phyloP scores from a whole-genome alignment of 805 yeast genomes.

The Metschnikowia lachancei region DNA sequence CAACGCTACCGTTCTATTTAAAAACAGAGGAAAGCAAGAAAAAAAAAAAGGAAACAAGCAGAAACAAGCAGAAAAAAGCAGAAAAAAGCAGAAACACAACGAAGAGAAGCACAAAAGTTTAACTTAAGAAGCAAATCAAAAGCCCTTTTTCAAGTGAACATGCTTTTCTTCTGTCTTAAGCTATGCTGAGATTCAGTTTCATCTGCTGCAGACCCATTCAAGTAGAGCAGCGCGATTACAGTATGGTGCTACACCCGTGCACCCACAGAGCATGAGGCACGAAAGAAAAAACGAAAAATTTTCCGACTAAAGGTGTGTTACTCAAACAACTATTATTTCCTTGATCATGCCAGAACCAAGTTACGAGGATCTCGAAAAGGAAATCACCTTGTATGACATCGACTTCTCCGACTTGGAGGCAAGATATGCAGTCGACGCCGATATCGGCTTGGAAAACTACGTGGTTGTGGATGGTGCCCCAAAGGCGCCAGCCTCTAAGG shows the following conservation, averaged over 20 bases:
- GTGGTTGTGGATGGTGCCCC: constrained; percentile 95
- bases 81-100: too few relatives aligned
- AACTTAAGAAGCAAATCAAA: too few relatives aligned
- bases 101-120: too few relatives aligned
- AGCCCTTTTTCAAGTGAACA: too few relatives aligned
- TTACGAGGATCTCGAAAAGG: constrained; percentile 37
- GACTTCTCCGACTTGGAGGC: constrained; percentile 85
- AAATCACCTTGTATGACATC: constrained; percentile 48
- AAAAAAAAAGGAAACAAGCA: too few relatives aligned
- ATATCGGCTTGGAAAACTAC: constrained; percentile 65
- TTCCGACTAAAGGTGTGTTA: constrained; percentile 4
- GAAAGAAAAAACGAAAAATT: constrained; percentile 14
- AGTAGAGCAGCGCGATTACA: too few relatives aligned
- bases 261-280: constrained; percentile 10
- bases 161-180: too few relatives aligned
- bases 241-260: constrained; percentile 7
- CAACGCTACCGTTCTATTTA: too few relatives aligned
- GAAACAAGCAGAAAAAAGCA: too few relatives aligned
- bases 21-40: too few relatives aligned
- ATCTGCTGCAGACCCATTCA: too few relatives aligned
- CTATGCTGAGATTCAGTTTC: too few relatives aligned
- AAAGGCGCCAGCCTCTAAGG: constrained; percentile 86
- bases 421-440: constrained; percentile 58
- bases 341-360: constrained; percentile 17
- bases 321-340: neutral